Evolutionary conservation across 1,139 yeast species (phyloP).

Genomic region (Lodderomyces orthopsilosis): DNA sequence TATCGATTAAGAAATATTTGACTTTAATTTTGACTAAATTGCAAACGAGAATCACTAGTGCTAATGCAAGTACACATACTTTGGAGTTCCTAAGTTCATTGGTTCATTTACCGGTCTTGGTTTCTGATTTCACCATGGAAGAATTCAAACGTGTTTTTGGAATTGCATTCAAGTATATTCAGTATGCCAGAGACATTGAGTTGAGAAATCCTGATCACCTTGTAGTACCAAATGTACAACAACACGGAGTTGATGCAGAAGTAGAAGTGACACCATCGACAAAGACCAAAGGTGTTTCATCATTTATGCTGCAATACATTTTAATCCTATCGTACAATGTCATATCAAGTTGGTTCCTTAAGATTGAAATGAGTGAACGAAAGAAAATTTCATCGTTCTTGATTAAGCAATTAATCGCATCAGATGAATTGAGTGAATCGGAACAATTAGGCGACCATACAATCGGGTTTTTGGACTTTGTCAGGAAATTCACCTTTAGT

Average conservation of each 20-base stretch:
- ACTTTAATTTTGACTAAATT: slow-evolving; percentile 64
- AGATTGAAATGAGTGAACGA: slow-evolving; percentile 59
- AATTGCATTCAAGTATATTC: slow-evolving; percentile 76
- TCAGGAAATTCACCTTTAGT: slow-evolving; percentile 64
- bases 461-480: slow-evolving; percentile 64
- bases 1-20: slow-evolving; percentile 66
- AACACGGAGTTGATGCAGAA: slow-evolving; percentile 44
- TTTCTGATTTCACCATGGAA: slow-evolving; percentile 70
- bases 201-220: slow-evolving; percentile 15
- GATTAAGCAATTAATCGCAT: slow-evolving; percentile 52
- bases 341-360: slow-evolving; percentile 71
- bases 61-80: slow-evolving; percentile 69
- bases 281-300: slow-evolving; percentile 37
- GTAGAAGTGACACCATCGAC: slow-evolving; percentile 52
- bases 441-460: slow-evolving; percentile 48
- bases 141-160: slow-evolving; percentile 82
- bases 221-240: slow-evolving; percentile 3
- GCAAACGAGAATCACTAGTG: slow-evolving; percentile 71
- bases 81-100: slow-evolving; percentile 71
- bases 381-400: slow-evolving; percentile 61
- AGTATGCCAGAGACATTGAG: slow-evolving; percentile 58
- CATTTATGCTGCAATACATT: slow-evolving; percentile 57
- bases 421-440: slow-evolving; percentile 21
- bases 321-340: slow-evolving; percentile 65
- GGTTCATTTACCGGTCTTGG: slow-evolving; percentile 63